Evolutionary conservation across 202 grass and related monocot species (phyloP).

Genomic region (Alloteropsis angusta): DNA sequence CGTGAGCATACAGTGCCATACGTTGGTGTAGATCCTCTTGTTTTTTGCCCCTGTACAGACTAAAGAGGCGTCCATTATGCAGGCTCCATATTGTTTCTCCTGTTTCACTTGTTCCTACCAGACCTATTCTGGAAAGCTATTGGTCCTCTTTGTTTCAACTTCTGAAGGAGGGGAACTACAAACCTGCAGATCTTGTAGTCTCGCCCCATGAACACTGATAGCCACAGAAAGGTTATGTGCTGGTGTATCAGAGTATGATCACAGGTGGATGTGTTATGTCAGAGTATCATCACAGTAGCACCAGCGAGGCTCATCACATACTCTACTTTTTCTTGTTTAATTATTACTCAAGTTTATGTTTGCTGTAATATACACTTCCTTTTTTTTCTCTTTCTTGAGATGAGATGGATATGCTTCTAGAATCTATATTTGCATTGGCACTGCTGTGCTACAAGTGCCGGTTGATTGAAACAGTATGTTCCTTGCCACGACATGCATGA

Average conservation of each 20-base stretch:
- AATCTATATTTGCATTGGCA: no score
- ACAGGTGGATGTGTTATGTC: neutral
- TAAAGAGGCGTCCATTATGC: no score
- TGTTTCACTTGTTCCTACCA: neutral
- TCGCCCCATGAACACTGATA: neutral
- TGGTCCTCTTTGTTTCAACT: neutral
- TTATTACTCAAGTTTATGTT: neutral
- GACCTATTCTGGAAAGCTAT: neutral
- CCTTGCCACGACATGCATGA: slow-evolving; percentile 11
- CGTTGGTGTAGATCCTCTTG: neutral
- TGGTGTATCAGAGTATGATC: neutral
- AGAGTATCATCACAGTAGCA: no score
- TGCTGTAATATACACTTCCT: neutral
- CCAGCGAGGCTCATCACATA: neutral
- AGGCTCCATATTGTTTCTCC: neutral
- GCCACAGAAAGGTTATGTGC: no score
- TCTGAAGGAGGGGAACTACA: slow-evolving; percentile 2
- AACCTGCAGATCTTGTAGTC: slow-evolving; percentile 9
- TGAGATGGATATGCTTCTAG: no score
- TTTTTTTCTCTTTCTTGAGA: no score
- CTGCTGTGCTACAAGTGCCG: neutral
- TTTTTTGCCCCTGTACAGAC: neutral
- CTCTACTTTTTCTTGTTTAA: neutral
- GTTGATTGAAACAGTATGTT: neutral
- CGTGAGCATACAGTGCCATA: neutral